Conservation (phyloP, 495 filamentous ascomycete genomes). For the Delitschia confertaspora region DNA sequence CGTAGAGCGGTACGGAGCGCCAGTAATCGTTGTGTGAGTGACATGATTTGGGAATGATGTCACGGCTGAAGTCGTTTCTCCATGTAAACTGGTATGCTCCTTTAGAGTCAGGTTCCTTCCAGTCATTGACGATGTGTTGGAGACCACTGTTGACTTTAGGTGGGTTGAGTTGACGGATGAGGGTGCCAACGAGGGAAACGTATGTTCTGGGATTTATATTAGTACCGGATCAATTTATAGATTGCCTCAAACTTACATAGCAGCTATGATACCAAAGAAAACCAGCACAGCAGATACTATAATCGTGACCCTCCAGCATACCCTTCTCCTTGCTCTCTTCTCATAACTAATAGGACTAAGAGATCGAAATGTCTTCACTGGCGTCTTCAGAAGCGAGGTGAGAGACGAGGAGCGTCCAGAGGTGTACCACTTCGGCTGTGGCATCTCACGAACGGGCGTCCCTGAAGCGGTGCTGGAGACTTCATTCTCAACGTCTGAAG, state of each 20-base stretch:
- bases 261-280: conserved; percentile 11
- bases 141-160: conserved; percentile 11
- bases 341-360: not conserved
- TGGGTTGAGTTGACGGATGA: conserved; percentile 10
- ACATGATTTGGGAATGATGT: conserved; percentile 20
- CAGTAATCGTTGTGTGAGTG: conserved; percentile 26
- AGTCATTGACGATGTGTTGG: conserved; percentile 13
- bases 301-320: conserved; percentile 3
- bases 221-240: not conserved
- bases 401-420: not conserved
- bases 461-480: not conserved
- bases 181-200: conserved; percentile 11
- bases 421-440: conserved; percentile 1
- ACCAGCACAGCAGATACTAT: not conserved
- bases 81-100: conserved; percentile 15
- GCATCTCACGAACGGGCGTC: no score
- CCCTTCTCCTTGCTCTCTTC: conserved; percentile 5
- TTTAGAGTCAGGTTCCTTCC: conserved; percentile 16
- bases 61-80: conserved; percentile 20
- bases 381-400: not conserved
- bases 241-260: conserved; percentile 3
- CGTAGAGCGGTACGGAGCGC: conserved; percentile 16
- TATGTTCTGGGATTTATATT: conserved; percentile 12
- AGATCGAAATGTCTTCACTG: not conserved
- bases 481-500: conserved; percentile 7